Evolutionary conservation across 2,329 filamentous ascomycete genomes (phyloP), one percentile per base, ranked within the genome.

Genomic region (Cladophialophora chaetospira): DNA sequence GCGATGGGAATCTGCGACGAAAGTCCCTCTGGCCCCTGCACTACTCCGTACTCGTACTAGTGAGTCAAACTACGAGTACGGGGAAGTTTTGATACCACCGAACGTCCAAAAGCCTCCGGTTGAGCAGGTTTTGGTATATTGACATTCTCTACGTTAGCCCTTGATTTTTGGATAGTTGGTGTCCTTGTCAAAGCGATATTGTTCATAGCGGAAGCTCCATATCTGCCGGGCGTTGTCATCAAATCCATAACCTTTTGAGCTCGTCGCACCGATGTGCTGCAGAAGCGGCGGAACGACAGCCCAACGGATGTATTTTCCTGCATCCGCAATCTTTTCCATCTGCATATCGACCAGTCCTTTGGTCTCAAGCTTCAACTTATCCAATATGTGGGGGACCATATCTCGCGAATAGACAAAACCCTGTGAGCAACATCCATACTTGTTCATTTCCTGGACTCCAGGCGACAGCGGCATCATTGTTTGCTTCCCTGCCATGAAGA

Each of bases 361-460:
- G 4, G 64, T 64, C 46, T 66, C 67, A 36, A 68, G 65, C 49
- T 68, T 68, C 55, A 70, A 71, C 50, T 69, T 72, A 1, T 68
- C 53, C 15, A 73, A 26, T 1, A 72, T 56, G 9, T 67, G 61
- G 6, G 55, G 55, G 2, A 68, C 60, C 38, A 67, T 62, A 0
- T 53, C 52, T n/a, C 70, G 71, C 2, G 73, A 75, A 48, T 76
- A 78, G 29, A 77, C 70, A 4, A 77, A 69, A 1, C 67, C 75
- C 65, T 79, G 76, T 1, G 72, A 71, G 58, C 76, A 78, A 63
- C 75, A 77, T 13, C 74, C 75, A 52, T 70, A 77, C 6, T 69
- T 61, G 10, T 71, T 63, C 75, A 77, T 77, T 21, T 67, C 62
- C 38, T 72, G 67, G 1, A 78, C 68, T 5, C 75, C 75, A 2